These are phyloP conservation scores for Lentithecium fluviatile DNA, from an alignment of 495 filamentous ascomycete genomes.

Conservation along the genomic window DNA sequence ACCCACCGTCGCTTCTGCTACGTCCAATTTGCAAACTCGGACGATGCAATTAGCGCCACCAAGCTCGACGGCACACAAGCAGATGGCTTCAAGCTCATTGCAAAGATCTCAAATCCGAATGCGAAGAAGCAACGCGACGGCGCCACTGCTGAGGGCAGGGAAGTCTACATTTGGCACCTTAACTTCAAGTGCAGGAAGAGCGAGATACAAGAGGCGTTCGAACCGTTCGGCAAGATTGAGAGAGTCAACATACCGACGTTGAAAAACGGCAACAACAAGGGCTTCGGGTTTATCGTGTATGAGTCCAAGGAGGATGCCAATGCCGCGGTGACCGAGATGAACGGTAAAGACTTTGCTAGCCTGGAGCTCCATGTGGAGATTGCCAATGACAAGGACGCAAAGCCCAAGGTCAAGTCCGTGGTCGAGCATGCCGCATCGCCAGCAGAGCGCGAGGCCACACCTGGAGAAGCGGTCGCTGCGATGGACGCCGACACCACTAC, in stretches of 20 bases:
- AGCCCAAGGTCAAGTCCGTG: constrained; percentile 1
- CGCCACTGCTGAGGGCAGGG: constrained; percentile 78
- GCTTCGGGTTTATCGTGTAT: constrained; percentile 76
- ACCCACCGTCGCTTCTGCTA: constrained; percentile 91
- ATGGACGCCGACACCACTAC: neutral
- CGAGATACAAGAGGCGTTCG: constrained; percentile 68
- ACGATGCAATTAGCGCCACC: constrained; percentile 64
- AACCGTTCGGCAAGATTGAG: constrained; percentile 71
- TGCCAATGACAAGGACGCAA: constrained; percentile 9
- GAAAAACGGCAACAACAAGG: constrained; percentile 57
- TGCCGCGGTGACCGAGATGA: constrained; percentile 58
- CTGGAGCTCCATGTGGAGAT: constrained; percentile 66
- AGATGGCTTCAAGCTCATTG: constrained; percentile 65
- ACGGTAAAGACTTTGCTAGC: constrained; percentile 67
- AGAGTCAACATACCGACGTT: constrained; percentile 63
- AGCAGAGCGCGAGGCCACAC: constrained; percentile 45
- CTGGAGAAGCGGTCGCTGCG: constrained; percentile 59
- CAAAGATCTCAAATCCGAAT: constrained; percentile 78
- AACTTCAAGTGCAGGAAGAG: constrained; percentile 63
- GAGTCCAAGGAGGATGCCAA: constrained; percentile 55
- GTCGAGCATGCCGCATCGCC: constrained; percentile 40
- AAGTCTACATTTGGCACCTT: constrained; percentile 78
- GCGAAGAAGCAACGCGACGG: constrained; percentile 76
- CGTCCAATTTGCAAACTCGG: constrained; percentile 69
- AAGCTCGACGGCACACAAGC: constrained; percentile 66